Conservation (phyloP, 163 green algal genomes). For the Chlamydomonas reinhardtii region DNA sequence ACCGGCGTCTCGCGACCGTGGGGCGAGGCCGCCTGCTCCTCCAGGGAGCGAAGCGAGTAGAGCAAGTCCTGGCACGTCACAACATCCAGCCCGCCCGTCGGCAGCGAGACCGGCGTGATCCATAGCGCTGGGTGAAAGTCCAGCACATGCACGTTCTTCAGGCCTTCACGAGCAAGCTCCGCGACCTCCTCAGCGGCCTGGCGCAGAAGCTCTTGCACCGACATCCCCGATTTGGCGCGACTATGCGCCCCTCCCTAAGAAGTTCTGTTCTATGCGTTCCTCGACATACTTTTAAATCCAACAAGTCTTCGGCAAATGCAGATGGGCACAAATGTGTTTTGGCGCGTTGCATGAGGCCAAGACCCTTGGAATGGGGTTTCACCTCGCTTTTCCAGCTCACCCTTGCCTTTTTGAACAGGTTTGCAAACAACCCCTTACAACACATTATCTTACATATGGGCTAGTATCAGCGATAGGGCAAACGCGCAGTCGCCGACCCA, state of each 20-base stretch:
- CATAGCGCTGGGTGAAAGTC: conserved; percentile 1
- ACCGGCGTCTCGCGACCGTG: background rate
- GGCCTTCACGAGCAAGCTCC: background rate
- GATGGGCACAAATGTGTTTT: too few species aligned
- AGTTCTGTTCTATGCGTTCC: background rate
- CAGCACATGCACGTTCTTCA: background rate
- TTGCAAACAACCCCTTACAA: too few species aligned
- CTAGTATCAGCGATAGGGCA: too few species aligned
- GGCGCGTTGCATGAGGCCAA: too few species aligned
- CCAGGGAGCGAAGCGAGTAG: conserved; percentile 7
- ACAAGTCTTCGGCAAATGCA: too few species aligned
- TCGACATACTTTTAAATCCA: background rate
- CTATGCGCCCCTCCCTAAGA: too few species aligned
- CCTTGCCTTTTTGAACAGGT: too few species aligned
- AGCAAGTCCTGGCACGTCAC: conserved; percentile 8
- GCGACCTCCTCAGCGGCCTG: background rate
- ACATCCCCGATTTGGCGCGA: too few species aligned
- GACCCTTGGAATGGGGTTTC: too few species aligned
- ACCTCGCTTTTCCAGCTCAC: too few species aligned
- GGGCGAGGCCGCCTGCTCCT: background rate
- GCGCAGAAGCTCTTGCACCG: background rate
- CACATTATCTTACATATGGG: too few species aligned
- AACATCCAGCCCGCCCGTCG: conserved; percentile 16
- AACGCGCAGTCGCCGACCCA: too few species aligned
- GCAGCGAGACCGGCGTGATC: conserved; percentile 23